These are phyloP conservation scores for Cyanidium caldarium DNA, from an alignment of 23 red algal genomes.

Conservation along the genomic window DNA sequence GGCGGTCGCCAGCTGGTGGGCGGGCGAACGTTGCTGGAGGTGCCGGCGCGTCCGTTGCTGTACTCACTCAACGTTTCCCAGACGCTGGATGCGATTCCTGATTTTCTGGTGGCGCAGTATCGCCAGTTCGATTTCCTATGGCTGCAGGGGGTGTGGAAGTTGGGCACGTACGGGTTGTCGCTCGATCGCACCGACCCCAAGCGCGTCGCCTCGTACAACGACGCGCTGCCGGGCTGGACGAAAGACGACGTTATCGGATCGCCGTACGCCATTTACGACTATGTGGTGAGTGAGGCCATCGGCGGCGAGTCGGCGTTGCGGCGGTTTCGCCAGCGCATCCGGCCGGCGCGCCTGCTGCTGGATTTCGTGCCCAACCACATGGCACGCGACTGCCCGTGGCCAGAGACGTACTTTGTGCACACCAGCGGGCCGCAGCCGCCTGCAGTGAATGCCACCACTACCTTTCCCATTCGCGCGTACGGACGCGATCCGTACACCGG, in stretches of 20 bases:
- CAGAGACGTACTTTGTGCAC: neutral
- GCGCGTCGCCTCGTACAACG: slow-evolving; percentile 1
- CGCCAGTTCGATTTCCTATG: neutral
- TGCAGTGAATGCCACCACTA: neutral
- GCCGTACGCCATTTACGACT: slow-evolving; percentile 32
- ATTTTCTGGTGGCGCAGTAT: neutral
- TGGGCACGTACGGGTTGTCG: slow-evolving; percentile 4
- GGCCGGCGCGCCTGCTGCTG: slow-evolving; percentile 8
- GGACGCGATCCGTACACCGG: slow-evolving; percentile 29
- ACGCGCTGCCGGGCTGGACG: slow-evolving; percentile 15
- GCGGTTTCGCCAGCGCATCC: slow-evolving; percentile 9
- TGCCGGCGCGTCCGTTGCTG: neutral
- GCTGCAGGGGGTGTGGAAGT: slow-evolving; percentile 17
- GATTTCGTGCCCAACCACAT: slow-evolving; percentile 38
- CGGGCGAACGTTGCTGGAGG: neutral
- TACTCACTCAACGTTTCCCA: neutral
- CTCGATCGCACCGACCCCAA: slow-evolving; percentile 11
- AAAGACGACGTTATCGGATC: slow-evolving; percentile 31
- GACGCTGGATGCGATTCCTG: neutral
- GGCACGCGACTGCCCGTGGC: slow-evolving; percentile 4
- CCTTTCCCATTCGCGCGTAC: neutral
- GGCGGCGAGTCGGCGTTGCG: slow-evolving; percentile 10
- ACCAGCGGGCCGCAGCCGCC: neutral
- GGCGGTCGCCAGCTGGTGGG: neutral
- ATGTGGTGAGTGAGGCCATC: slow-evolving; percentile 9